These are phyloP conservation scores for Physcia stellaris DNA, from an alignment of 495 filamentous ascomycete genomes.

Conservation along the genomic window DNA sequence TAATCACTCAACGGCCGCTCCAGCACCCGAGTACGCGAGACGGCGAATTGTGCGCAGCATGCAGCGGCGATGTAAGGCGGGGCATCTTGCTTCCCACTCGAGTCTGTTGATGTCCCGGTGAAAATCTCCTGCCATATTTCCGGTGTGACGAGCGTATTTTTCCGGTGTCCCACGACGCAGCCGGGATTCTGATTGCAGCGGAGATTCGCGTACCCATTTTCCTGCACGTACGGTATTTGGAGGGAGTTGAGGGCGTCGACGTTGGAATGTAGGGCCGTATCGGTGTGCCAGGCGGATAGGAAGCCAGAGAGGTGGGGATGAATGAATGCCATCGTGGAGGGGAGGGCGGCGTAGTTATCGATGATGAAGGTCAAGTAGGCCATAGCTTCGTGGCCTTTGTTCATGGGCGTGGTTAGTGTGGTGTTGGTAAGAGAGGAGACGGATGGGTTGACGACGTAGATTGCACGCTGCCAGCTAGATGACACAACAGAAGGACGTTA, in stretches of 20 bases:
- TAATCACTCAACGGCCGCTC: conserved; percentile 39
- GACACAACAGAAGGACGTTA: background rate
- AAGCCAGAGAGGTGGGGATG: conserved; percentile 30
- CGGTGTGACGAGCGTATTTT: conserved; percentile 13
- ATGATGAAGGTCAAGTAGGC: conserved; percentile 39
- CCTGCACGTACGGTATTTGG: conserved; percentile 26
- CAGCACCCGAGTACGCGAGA: conserved; percentile 37
- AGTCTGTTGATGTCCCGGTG: conserved; percentile 21
- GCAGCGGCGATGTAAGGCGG: conserved; percentile 27
- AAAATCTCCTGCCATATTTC: conserved; percentile 32
- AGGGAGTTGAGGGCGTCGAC: conserved; percentile 24
- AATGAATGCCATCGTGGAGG: conserved; percentile 34
- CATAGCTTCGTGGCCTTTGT: conserved; percentile 36
- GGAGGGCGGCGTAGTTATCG: conserved; percentile 34
- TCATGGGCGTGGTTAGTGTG: conserved; percentile 19
- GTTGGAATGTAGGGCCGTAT: conserved; percentile 21
- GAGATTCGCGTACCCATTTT: conserved; percentile 34
- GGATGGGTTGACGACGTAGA: conserved; percentile 50
- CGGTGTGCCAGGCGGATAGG: conserved; percentile 29
- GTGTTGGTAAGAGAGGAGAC: conserved; percentile 21
- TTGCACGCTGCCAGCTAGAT: conserved; percentile 29
- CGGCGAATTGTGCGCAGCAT: conserved; percentile 63
- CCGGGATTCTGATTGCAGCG: conserved; percentile 33
- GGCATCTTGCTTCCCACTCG: conserved; percentile 27
- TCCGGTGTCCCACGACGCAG: conserved; percentile 29